A percentile compares a stretch with the other conserved stretches of the same genome.
phyloP scores from a whole-genome alignment of 345 rosid genomes.

The Cardamine chenopodiifolia region DNA sequence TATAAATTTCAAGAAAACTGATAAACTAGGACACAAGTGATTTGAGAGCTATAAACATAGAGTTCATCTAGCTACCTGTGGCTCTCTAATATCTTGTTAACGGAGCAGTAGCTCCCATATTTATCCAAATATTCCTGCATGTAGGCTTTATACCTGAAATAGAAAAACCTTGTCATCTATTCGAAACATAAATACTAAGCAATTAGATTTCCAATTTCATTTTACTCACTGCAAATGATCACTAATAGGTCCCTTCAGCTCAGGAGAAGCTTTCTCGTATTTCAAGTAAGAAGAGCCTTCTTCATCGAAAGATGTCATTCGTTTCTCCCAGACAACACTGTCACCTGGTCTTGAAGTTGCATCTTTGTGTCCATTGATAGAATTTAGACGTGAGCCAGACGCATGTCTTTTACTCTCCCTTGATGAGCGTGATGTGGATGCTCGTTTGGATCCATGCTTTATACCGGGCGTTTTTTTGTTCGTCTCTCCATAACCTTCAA shows the following conservation, averaged over 20 bases:
- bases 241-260: slow-evolving; percentile 72
- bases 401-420: slow-evolving; percentile 58
- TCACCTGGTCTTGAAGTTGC: slow-evolving; percentile 45
- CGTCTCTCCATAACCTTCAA: slow-evolving; percentile 72
- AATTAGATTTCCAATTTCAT: slow-evolving; percentile 10
- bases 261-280: slow-evolving; percentile 81
- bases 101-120: slow-evolving; percentile 68
- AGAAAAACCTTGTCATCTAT: slow-evolving; percentile 16
- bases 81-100: slow-evolving; percentile 72
- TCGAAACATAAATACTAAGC: slow-evolving; percentile 5
- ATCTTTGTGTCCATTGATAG: slow-evolving; percentile 56
- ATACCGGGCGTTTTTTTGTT: slow-evolving; percentile 51
- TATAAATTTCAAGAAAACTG: slow-evolving; percentile 6
- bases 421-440: slow-evolving; percentile 46
- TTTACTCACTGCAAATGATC: slow-evolving; percentile 78
- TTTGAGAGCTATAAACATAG: slow-evolving; percentile 6
- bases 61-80: slow-evolving; percentile 60
- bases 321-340: slow-evolving; percentile 52
- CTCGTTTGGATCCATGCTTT: slow-evolving; percentile 60
- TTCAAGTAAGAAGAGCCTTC: slow-evolving; percentile 65
- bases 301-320: slow-evolving; percentile 63
- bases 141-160: slow-evolving; percentile 74
- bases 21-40: slow-evolving; percentile 12
- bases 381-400: slow-evolving; percentile 40
- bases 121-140: slow-evolving; percentile 78